Evolutionary conservation across 2,329 filamentous ascomycete species (phyloP).

Genomic region (Chrysoporthe cubensis): DNA sequence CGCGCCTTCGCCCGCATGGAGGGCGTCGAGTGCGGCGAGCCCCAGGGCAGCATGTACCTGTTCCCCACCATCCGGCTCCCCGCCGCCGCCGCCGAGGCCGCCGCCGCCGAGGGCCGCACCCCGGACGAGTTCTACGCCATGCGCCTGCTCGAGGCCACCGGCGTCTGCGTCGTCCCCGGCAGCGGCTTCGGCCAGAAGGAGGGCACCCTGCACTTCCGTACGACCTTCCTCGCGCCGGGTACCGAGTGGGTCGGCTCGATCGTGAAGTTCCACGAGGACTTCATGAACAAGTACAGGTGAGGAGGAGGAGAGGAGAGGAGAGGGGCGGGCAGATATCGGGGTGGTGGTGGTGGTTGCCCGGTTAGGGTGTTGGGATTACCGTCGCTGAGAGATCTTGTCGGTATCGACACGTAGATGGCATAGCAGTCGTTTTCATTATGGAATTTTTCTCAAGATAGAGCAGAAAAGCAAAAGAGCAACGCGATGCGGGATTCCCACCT

Average conservation of each 20-base stretch:
- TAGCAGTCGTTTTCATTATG: neutral
- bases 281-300: constrained; percentile 78
- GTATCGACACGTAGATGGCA: neutral
- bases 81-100: constrained; percentile 74
- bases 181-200: constrained; percentile 94
- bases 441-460: neutral
- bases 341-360: too few relatives aligned
- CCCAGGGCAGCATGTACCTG: constrained; percentile 97
- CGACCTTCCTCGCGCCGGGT: constrained; percentile 93
- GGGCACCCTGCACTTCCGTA: constrained; percentile 89
- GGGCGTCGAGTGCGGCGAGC: constrained; percentile 86
- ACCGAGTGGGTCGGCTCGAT: constrained; percentile 93
- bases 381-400: neutral
- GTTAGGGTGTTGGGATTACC: too few relatives aligned
- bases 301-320: constrained; percentile 4
- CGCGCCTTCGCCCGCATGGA: constrained; percentile 94
- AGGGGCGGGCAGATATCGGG: neutral
- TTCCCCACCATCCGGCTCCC: constrained; percentile 92
- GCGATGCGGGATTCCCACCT: constrained; percentile 9
- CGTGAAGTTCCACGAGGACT: constrained; percentile 86
- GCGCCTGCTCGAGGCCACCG: constrained; percentile 87
- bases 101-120: constrained; percentile 70
- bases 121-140: constrained; percentile 96
- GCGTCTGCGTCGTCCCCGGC: constrained; percentile 91
- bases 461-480: neutral